phyloP scores from a whole-genome alignment of 2,329 filamentous ascomycete species.

The Fusarium ambrosium region DNA sequence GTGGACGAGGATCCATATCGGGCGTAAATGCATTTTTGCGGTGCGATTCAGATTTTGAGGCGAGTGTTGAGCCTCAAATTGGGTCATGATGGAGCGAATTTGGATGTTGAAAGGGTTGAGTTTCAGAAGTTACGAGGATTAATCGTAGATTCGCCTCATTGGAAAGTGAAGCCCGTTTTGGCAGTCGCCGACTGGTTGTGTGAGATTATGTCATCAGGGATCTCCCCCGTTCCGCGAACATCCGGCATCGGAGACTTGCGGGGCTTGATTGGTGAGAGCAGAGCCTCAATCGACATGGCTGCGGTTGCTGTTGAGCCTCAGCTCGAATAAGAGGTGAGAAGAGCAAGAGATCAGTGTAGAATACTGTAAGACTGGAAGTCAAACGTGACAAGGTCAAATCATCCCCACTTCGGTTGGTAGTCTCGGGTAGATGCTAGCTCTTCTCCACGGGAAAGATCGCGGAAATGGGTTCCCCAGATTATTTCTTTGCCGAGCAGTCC shows the following conservation, averaged over 20 bases:
- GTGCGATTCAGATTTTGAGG: conserved; percentile 11
- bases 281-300: conserved; percentile 4
- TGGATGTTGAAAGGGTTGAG: conserved; percentile 14
- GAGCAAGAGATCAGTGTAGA: not conserved
- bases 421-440: not conserved
- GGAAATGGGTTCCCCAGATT: conserved; percentile 1
- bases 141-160: not conserved
- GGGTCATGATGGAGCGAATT: not conserved
- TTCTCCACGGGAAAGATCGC: conserved; percentile 4
- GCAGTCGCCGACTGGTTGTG: conserved; percentile 21
- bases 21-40: not conserved
- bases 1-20: conserved; percentile 9
- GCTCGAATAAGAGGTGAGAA: not conserved
- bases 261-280: not conserved
- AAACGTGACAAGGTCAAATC: not conserved
- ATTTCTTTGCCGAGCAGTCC: not conserved
- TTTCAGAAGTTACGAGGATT: conserved; percentile 4
- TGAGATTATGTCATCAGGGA: conserved; percentile 9
- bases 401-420: not conserved
- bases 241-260: conserved; percentile 1
- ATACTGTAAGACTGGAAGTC: not conserved
- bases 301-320: not conserved
- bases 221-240: not conserved
- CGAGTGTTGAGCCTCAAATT: conserved; percentile 6
- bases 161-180: conserved; percentile 1